phyloP scores from a whole-genome alignment of 345 rosid species.

The Citrus mangshanensis region DNA sequence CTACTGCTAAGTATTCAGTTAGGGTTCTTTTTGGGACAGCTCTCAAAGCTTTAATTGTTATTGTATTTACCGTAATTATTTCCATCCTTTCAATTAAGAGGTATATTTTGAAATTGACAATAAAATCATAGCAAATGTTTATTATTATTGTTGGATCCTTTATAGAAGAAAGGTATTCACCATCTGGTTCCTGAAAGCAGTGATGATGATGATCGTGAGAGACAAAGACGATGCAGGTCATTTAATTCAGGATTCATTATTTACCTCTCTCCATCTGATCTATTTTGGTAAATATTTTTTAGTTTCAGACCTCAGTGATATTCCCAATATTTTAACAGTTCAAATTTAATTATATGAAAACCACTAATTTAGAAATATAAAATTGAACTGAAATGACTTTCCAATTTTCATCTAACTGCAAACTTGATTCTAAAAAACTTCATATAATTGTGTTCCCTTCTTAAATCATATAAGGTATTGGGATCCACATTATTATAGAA shows the following conservation, averaged over 20 bases:
- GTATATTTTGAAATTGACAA: conserved; percentile 28
- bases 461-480: conserved; percentile 61
- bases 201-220: conserved; percentile 80
- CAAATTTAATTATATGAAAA: neutral
- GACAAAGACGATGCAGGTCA: conserved; percentile 61
- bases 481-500: conserved; percentile 87
- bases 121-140: neutral
- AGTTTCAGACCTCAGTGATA: conserved; percentile 1
- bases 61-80: conserved; percentile 77
- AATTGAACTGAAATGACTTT: neutral
- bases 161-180: conserved; percentile 17
- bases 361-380: neutral
- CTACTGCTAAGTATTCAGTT: conserved; percentile 60
- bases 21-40: conserved; percentile 91
- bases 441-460: conserved; percentile 1
- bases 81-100: conserved; percentile 77
- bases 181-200: conserved; percentile 38
- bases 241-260: conserved; percentile 68
- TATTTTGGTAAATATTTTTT: conserved; percentile 64
- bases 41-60: conserved; percentile 79
- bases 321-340: neutral
- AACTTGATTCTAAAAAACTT: neutral
- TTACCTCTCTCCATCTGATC: conserved; percentile 62
- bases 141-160: neutral
- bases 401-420: neutral